Percentiles rank a stretch among this genome's conserved stretches.
Conservation (phyloP, 495 filamentous ascomycete genomes). For the Daldinia vernicosa region DNA sequence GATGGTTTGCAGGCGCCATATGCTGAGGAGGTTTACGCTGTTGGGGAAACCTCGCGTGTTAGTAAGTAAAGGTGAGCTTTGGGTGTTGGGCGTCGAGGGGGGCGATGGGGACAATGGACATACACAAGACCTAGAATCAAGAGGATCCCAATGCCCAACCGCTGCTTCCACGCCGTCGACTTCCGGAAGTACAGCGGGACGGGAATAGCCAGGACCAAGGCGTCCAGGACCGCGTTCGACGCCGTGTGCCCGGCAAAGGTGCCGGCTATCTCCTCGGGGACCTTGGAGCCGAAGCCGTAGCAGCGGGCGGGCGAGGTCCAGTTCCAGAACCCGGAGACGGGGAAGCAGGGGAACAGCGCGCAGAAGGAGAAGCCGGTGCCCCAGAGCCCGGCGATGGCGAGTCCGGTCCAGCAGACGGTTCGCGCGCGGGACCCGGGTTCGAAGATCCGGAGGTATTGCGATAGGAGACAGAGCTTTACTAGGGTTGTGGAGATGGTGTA, state of each 20-base stretch:
- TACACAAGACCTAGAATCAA: conserved; percentile 41
- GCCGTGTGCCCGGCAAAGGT: conserved; percentile 41
- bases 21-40: conserved; percentile 43
- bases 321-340: conserved; percentile 45
- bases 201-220: conserved; percentile 43
- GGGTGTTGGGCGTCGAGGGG: not conserved
- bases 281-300: conserved; percentile 47
- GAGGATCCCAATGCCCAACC: conserved; percentile 41
- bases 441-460: conserved; percentile 47
- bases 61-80: not conserved
- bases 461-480: conserved; percentile 42
- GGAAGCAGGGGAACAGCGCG: conserved; percentile 45
- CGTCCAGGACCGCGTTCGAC: conserved; percentile 43
- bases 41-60: not conserved
- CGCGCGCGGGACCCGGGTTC: conserved; percentile 18
- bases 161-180: conserved; percentile 37
- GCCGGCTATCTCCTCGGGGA: conserved; percentile 31
- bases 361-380: conserved; percentile 41
- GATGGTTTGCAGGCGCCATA: conserved; percentile 42
- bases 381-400: conserved; percentile 40
- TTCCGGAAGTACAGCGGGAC: conserved; percentile 44
- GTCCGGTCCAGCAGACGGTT: conserved; percentile 37
- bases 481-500: conserved; percentile 45
- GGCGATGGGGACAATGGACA: not conserved
- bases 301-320: conserved; percentile 27